Evolutionary conservation across 1,284 basidiomycete genomes (phyloP).

Genomic region (Irpex rosettiformis): DNA sequence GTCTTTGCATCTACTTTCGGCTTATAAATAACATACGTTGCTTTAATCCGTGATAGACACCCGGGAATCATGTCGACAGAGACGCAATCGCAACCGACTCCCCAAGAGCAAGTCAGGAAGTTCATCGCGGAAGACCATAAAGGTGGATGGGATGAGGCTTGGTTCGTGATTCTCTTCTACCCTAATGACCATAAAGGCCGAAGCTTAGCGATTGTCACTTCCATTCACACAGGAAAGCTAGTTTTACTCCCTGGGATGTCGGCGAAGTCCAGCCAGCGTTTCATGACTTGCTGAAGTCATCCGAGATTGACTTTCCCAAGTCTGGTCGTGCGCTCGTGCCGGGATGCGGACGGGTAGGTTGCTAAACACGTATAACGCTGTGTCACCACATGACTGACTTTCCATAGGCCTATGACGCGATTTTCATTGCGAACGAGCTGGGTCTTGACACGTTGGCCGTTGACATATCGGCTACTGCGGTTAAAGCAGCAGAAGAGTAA

Average conservation of each 20-base stretch:
- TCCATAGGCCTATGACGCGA: slow-evolving; percentile 61
- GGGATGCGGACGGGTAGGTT: slow-evolving; percentile 62
- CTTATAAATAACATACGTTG: neutral
- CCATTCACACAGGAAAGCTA: slow-evolving; percentile 41
- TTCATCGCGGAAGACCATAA: slow-evolving; percentile 11
- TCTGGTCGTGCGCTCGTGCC: slow-evolving; percentile 62
- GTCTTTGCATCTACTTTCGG: neutral
- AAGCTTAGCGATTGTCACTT: neutral
- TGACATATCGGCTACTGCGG: slow-evolving; percentile 56
- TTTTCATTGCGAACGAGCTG: slow-evolving; percentile 47
- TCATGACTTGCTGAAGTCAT: slow-evolving; percentile 46
- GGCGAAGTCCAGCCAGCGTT: slow-evolving; percentile 55
- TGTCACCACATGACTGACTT: slow-evolving; percentile 52
- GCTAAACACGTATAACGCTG: slow-evolving; percentile 32
- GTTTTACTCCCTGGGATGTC: slow-evolving; percentile 65
- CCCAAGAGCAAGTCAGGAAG: slow-evolving; percentile 7
- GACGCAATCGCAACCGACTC: neutral
- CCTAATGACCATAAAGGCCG: neutral
- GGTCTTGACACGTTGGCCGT: slow-evolving; percentile 48
- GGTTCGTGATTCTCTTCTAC: slow-evolving; percentile 18
- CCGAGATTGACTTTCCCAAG: slow-evolving; percentile 45
- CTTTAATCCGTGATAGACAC: neutral
- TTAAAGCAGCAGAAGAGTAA: slow-evolving; percentile 48
- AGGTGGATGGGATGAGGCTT: slow-evolving; percentile 31
- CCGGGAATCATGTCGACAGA: neutral